phyloP scores from a whole-genome alignment of 2,329 filamentous ascomycete species.

The Aspergillus persii region DNA sequence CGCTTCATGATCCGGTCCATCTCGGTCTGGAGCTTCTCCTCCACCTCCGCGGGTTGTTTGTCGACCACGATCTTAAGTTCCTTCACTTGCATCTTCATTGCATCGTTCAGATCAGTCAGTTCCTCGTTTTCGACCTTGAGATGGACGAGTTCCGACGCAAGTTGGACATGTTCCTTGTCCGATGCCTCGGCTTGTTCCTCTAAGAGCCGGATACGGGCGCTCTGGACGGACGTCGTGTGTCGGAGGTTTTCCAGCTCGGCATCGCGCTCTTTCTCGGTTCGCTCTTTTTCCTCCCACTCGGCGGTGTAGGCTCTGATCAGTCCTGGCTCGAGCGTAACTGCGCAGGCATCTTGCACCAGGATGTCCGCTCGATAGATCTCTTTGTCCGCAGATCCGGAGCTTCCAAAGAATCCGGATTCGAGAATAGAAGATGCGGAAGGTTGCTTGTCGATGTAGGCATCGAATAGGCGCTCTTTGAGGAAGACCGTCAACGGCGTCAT shows the following conservation, averaged over 20 bases:
- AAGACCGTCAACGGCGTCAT: constrained; percentile 88
- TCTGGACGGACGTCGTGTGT: constrained; percentile 63
- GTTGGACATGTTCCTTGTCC: constrained; percentile 83
- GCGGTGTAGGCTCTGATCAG: constrained; percentile 74
- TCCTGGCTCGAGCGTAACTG: constrained; percentile 79
- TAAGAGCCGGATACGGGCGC: constrained; percentile 74
- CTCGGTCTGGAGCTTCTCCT: constrained; percentile 75
- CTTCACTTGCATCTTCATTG: constrained; percentile 75
- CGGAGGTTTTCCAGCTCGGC: constrained; percentile 74
- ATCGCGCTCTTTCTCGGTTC: constrained; percentile 77
- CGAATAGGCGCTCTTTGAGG: constrained; percentile 90
- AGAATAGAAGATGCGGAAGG: constrained; percentile 90
- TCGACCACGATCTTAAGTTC: constrained; percentile 86
- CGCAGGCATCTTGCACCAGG: constrained; percentile 88
- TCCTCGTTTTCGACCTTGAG: constrained; percentile 93
- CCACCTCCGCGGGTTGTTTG: constrained; percentile 83
- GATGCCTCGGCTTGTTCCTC: constrained; percentile 86
- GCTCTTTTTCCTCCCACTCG: constrained; percentile 91
- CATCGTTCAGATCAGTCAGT: constrained; percentile 85
- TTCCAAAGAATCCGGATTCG: constrained; percentile 96
- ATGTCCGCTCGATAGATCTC: constrained; percentile 94
- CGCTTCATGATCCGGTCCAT: constrained; percentile 90
- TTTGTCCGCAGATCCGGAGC: constrained; percentile 83
- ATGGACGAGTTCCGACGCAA: constrained; percentile 87
- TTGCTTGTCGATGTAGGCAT: constrained; percentile 93